Base-by-base conservation (phyloP, 345 rosid species). In the Ceriops tagal region DNA sequence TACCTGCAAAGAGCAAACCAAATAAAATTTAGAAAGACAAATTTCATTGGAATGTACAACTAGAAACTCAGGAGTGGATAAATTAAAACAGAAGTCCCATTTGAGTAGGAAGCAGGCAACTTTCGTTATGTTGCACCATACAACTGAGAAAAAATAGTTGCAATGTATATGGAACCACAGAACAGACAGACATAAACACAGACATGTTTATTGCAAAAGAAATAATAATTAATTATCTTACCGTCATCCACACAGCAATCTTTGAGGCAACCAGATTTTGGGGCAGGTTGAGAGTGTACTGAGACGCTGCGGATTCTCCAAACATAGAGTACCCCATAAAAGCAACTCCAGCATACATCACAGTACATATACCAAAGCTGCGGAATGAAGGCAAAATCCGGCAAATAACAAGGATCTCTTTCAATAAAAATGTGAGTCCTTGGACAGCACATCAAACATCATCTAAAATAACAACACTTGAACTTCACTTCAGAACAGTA, bases 161-260 rank as follows among this genome's bases (percentile, higher is more conserved):
- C 18, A 43, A 43, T 43, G 18, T 43, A 43, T 43, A 13, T 43
- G 18, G 49, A 43, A 13, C 5, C 11, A 21, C 52, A 18, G 19
- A 59, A 57, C 18, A 64, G 27, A 22, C 46, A n/a, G 26, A 24
- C 26, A 18, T 21, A 24, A 5, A n/a, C 5, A 47, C 5, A 43
- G 49, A 43, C 19, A 13, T 43, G 26, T 24, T 30, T 49, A 30
- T 11, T 3, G 18, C 26, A 32, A 66, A 18, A 43, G 18, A 13
- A 11, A 27, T 8, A 58, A 37, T 47, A 46, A 47, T 21, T 34
- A 5, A 62, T 52, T 52, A 66, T 35, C 84, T 68, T 80, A 95
- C 97, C 64, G 97, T 92, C 49, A 97, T 90, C 97, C 97, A 95
- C 70, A 92, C 82, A 53, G 97, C 99, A 77, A 95, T 81, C 82